Evolutionary conservation across 495 filamentous ascomycete species (phyloP).

Genomic region (Glutinoglossum americanum): DNA sequence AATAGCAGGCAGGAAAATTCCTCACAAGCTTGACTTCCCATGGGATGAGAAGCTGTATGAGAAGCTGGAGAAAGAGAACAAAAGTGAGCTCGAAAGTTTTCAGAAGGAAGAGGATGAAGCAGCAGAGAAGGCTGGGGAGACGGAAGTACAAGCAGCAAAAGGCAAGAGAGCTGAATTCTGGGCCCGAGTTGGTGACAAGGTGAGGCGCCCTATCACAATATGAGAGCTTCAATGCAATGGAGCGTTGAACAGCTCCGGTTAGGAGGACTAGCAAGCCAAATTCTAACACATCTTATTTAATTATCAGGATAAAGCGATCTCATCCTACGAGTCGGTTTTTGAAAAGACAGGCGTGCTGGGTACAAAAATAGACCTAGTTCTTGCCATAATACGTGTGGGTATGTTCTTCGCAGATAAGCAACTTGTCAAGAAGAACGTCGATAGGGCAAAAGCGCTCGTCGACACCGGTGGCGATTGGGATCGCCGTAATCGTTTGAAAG

Average conservation of each 20-base stretch:
- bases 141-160: slow-evolving; percentile 74
- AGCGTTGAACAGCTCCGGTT: background rate
- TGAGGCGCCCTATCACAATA: slow-evolving; percentile 17
- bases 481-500: slow-evolving; percentile 89
- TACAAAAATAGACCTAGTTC: slow-evolving; percentile 86
- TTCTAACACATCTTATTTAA: background rate
- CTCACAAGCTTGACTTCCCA: slow-evolving; percentile 41
- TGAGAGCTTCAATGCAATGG: background rate
- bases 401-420: slow-evolving; percentile 87
- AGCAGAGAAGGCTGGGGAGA: slow-evolving; percentile 85
- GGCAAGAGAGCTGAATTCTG: slow-evolving; percentile 93
- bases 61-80: slow-evolving; percentile 65
- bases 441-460: slow-evolving; percentile 72
- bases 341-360: slow-evolving; percentile 87
- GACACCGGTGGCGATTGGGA: slow-evolving; percentile 97
- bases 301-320: slow-evolving; percentile 70
- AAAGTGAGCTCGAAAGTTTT: slow-evolving; percentile 71
- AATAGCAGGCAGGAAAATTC: slow-evolving; percentile 43
- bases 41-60: slow-evolving; percentile 89
- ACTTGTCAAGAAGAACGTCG: slow-evolving; percentile 79
- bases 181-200: slow-evolving; percentile 88
- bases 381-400: slow-evolving; percentile 86
- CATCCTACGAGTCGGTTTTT: slow-evolving; percentile 74
- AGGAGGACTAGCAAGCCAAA: background rate
- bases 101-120: slow-evolving; percentile 93